phyloP scores from a whole-genome alignment of 2,329 filamentous ascomycete genomes.

The Paramyrothecium sp. region DNA sequence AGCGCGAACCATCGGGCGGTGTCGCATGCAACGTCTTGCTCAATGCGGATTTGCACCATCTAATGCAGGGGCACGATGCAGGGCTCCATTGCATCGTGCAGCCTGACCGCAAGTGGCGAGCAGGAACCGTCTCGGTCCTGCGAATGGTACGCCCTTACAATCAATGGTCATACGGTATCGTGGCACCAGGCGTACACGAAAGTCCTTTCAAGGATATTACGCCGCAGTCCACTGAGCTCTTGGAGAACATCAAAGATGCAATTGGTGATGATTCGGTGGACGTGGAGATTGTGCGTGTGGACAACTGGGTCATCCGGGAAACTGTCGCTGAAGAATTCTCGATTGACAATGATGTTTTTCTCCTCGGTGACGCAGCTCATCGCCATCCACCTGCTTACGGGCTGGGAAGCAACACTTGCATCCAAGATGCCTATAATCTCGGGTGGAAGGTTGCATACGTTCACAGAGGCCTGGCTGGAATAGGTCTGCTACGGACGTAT shows the following conservation, averaged over 20 bases:
- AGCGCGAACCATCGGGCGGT: conserved; percentile 38
- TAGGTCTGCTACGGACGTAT: conserved; percentile 40
- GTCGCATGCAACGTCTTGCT: conserved; percentile 39
- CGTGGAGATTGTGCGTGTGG: background rate
- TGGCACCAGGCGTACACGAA: background rate
- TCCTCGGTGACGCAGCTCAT: conserved; percentile 55
- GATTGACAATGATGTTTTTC: background rate
- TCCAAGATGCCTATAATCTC: conserved; percentile 54
- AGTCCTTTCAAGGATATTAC: background rate
- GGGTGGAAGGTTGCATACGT: conserved; percentile 54
- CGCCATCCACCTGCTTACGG: conserved; percentile 57
- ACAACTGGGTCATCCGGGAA: background rate
- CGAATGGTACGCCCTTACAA: conserved; percentile 64
- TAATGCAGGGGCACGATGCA: conserved; percentile 48
- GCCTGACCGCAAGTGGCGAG: conserved; percentile 50
- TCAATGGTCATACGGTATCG: conserved; percentile 59
- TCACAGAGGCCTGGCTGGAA: conserved; percentile 24
- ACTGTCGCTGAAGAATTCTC: background rate
- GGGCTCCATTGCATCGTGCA: conserved; percentile 62
- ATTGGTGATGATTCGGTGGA: background rate
- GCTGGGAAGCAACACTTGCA: conserved; percentile 56
- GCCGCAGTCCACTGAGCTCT: background rate
- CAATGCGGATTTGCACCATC: conserved; percentile 46
- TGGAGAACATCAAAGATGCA: background rate
- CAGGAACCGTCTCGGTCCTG: conserved; percentile 47